These are phyloP conservation scores for Cystobasidiopsis lactophilus DNA, from an alignment of 768 basidiomycete species.

Conservation along the genomic window DNA sequence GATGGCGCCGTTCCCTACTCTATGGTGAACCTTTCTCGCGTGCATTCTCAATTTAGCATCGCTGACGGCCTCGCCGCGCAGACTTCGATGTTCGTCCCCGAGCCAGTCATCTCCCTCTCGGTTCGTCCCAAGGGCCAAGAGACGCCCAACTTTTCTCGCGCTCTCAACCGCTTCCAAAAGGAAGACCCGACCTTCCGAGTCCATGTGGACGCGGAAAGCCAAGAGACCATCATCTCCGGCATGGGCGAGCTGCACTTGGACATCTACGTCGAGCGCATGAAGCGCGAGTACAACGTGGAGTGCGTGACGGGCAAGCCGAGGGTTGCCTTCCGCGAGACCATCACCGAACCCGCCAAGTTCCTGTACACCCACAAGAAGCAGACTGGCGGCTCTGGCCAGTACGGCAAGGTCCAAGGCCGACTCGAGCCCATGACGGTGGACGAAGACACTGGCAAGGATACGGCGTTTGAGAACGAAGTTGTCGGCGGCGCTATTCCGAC, in stretches of 20 bases:
- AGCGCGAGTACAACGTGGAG: slow-evolving; percentile 82
- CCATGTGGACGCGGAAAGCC: slow-evolving; percentile 77
- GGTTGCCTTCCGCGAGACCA: slow-evolving; percentile 89
- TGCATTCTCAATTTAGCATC: background rate
- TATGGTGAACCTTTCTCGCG: slow-evolving; percentile 39
- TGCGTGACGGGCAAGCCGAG: slow-evolving; percentile 87
- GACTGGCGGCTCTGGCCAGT: slow-evolving; percentile 90
- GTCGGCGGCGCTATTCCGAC: slow-evolving; percentile 81
- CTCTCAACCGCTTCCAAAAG: slow-evolving; percentile 90
- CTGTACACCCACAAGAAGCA: slow-evolving; percentile 94
- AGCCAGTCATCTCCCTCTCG: slow-evolving; percentile 88
- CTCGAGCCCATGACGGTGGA: slow-evolving; percentile 73
- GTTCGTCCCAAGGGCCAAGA: slow-evolving; percentile 81
- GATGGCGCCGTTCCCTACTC: slow-evolving; percentile 74
- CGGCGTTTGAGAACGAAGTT: slow-evolving; percentile 60
- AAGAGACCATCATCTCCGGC: slow-evolving; percentile 98
- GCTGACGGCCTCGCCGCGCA: slow-evolving; percentile 25
- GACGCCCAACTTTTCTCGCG: slow-evolving; percentile 87
- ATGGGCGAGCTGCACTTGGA: slow-evolving; percentile 99
- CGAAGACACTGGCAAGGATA: slow-evolving; percentile 48
- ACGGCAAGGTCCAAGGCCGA: slow-evolving; percentile 70
- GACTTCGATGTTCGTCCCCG: slow-evolving; percentile 97
- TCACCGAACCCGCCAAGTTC: slow-evolving; percentile 61
- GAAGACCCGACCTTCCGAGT: slow-evolving; percentile 98
- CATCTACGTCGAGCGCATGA: slow-evolving; percentile 98